These are phyloP conservation scores for Diaporthe sp. DNA, from an alignment of 2,329 filamentous ascomycete species.

Conservation along the genomic window DNA sequence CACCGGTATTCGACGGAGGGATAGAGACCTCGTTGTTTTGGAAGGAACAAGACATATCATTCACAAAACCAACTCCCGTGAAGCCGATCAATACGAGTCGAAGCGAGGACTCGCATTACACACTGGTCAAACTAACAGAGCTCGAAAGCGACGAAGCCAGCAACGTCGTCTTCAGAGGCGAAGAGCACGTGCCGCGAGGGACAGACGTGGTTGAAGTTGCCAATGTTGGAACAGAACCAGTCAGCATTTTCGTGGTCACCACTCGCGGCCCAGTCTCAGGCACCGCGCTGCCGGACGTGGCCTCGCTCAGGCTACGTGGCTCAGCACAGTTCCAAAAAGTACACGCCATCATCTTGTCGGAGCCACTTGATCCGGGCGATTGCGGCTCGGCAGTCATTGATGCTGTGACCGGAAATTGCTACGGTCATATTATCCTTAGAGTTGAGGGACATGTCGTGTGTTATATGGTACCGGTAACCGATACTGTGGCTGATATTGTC, in stretches of 20 bases:
- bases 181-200: background rate
- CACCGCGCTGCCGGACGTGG: background rate
- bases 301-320: background rate
- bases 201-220: background rate
- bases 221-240: background rate
- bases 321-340: background rate
- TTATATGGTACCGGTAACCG: background rate
- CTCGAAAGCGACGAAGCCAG: background rate
- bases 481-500: background rate
- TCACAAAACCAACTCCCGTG: background rate
- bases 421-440: background rate
- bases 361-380: background rate
- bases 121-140: background rate
- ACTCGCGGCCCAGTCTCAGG: background rate
- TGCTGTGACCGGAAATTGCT: background rate
- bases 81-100: background rate
- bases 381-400: constrained; percentile 2
- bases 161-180: background rate
- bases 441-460: background rate
- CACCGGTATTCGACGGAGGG: background rate
- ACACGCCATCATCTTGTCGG: background rate
- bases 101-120: background rate
- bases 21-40: background rate
- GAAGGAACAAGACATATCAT: background rate
- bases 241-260: background rate